A percentile compares a stretch with the other conserved stretches of the same genome.
These are phyloP conservation scores for Globisporangium polare DNA, from an alignment of 352 stramenopile genomes.

Conservation along the genomic window DNA sequence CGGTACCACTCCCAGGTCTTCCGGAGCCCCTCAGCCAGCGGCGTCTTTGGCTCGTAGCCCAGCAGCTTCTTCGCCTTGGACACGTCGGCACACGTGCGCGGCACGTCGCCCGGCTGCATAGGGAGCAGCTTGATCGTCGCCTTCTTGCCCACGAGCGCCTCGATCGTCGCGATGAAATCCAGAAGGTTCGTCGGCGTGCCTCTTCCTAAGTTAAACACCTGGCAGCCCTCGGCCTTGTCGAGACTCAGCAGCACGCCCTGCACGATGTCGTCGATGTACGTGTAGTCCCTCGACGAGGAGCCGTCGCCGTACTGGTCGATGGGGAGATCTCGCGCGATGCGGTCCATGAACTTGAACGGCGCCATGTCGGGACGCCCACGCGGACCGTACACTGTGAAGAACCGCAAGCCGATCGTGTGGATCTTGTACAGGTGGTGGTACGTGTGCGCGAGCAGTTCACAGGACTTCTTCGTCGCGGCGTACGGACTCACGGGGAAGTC, in stretches of 20 bases:
- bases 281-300: slow-evolving; percentile 95
- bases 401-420: slow-evolving; percentile 93
- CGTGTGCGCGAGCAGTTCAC: slow-evolving; percentile 96
- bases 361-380: slow-evolving; percentile 89
- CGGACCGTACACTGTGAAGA: slow-evolving; percentile 99
- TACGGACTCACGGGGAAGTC: slow-evolving; percentile 96
- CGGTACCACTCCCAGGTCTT: slow-evolving; percentile 95
- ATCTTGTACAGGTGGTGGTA: slow-evolving; percentile 97
- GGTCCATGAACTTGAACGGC: slow-evolving; percentile 16
- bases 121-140: slow-evolving; percentile 93
- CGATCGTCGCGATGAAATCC: slow-evolving; percentile 95
- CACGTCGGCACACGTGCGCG: slow-evolving; percentile 94
- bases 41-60: slow-evolving; percentile 93
- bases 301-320: slow-evolving; percentile 98
- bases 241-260: slow-evolving; percentile 89
- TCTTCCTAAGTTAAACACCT: slow-evolving; percentile 98
- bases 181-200: slow-evolving; percentile 89
- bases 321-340: slow-evolving; percentile 52
- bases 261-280: slow-evolving; percentile 98
- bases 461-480: slow-evolving; percentile 97
- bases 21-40: slow-evolving; percentile 91
- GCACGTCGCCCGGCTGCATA: slow-evolving; percentile 96
- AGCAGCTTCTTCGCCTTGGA: slow-evolving; percentile 93
- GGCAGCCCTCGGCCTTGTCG: slow-evolving; percentile 74
- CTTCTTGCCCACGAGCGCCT: slow-evolving; percentile 91